These are phyloP conservation scores for Mycosphaerelloides madeirae DNA, from an alignment of 2,329 filamentous ascomycete species.

Conservation along the genomic window DNA sequence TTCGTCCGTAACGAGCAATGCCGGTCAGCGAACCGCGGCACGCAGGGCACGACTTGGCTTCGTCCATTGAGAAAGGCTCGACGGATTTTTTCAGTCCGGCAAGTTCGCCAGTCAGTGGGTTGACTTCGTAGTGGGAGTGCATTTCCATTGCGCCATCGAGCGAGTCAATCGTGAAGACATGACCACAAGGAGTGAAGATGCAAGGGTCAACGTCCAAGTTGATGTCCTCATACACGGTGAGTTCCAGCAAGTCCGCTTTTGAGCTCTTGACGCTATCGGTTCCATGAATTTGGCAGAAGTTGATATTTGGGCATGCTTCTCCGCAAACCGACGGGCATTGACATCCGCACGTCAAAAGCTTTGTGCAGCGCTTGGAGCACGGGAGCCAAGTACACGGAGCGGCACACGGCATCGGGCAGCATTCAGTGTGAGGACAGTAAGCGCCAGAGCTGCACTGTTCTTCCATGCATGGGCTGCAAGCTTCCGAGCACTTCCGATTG, in stretches of 20 bases:
- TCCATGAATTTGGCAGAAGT: slow-evolving; percentile 45
- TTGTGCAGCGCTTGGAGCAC: slow-evolving; percentile 56
- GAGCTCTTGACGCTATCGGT: slow-evolving; percentile 40
- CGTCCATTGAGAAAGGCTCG: slow-evolving; percentile 48
- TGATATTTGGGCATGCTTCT: no score
- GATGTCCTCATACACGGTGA: slow-evolving; percentile 52
- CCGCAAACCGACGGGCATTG: slow-evolving; percentile 62
- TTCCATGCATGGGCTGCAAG: slow-evolving; percentile 60
- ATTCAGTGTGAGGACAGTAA: slow-evolving; percentile 53
- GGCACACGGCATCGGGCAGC: slow-evolving; percentile 58
- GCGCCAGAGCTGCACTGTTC: no score
- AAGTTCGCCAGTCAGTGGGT: slow-evolving; percentile 1
- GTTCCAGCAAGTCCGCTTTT: slow-evolving; percentile 54
- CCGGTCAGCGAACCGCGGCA: slow-evolving; percentile 58
- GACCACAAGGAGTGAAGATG: slow-evolving; percentile 59
- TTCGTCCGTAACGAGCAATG: slow-evolving; percentile 57
- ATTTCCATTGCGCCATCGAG: slow-evolving; percentile 62
- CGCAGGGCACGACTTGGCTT: slow-evolving; percentile 51
- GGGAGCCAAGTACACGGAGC: slow-evolving; percentile 64
- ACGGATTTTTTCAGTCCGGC: slow-evolving; percentile 21
- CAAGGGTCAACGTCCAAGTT: slow-evolving; percentile 57
- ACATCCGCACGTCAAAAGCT: slow-evolving; percentile 56
- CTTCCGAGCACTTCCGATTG: slow-evolving; percentile 51
- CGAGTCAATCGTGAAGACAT: slow-evolving; percentile 56
- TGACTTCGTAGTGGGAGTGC: slow-evolving; percentile 22